Conservation (phyloP, 2,329 filamentous ascomycete genomes). For the Xylariaceae sp. region DNA sequence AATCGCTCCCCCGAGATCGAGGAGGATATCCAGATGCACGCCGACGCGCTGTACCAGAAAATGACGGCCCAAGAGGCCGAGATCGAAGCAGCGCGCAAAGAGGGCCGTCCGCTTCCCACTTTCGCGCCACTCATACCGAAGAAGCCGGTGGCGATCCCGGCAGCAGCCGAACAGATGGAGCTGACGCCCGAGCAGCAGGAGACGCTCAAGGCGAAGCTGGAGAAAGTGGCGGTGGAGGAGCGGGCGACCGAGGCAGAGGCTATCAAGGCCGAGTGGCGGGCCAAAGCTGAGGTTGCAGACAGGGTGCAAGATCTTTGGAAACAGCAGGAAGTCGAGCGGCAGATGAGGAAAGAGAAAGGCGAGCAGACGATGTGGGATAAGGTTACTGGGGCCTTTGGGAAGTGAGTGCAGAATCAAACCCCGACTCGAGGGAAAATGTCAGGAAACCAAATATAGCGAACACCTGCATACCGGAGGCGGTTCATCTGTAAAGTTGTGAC, state of each 20-base stretch:
- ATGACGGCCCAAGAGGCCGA: conserved; percentile 78
- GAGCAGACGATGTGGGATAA: conserved; percentile 41
- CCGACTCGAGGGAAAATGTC: too few relatives aligned
- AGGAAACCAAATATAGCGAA: too few relatives aligned
- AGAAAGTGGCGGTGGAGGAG: conserved; percentile 55
- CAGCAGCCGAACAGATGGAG: conserved; percentile 11
- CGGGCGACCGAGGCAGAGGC: conserved; percentile 60
- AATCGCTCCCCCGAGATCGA: conserved; percentile 65
- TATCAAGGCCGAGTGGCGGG: conserved; percentile 57
- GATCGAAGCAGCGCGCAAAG: conserved; percentile 64
- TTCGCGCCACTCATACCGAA: conserved; percentile 54
- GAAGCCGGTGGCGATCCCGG: conserved; percentile 16
- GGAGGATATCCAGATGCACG: conserved; percentile 92
- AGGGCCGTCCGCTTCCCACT: conserved; percentile 53
- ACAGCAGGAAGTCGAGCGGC: conserved; percentile 49
- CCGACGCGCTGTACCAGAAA: conserved; percentile 82
- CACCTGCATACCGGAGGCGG: too few relatives aligned
- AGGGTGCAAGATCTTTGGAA: conserved; percentile 52
- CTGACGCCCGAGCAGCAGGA: conserved; percentile 46
- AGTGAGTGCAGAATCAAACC: too few relatives aligned
- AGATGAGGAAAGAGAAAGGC: conserved; percentile 53
- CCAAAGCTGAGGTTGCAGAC: conserved; percentile 55
- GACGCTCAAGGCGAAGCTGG: conserved; percentile 49
- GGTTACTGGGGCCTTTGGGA: conserved; percentile 27
- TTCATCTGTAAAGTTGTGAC: too few relatives aligned